A percentile compares a stretch with the other conserved stretches of the same genome.
phyloP scores from a whole-genome alignment of 805 yeast genomes.

The Candida adriatica region DNA sequence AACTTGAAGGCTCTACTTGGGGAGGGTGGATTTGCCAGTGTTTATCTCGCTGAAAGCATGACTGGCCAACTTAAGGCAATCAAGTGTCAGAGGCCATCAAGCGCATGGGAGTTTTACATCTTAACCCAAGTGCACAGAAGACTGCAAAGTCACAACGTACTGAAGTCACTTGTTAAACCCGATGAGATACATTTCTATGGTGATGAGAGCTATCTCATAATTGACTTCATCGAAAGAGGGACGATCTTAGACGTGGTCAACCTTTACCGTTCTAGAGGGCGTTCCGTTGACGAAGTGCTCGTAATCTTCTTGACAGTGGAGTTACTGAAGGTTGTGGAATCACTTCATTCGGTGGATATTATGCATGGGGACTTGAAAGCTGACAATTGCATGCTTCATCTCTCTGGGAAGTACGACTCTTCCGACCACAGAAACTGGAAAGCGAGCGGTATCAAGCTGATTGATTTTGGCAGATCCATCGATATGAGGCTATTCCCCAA shows the following conservation, averaged over 20 bases:
- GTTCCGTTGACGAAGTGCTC: constrained; percentile 50
- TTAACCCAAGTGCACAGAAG: constrained; percentile 48
- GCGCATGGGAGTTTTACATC: constrained; percentile 78
- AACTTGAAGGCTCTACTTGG: constrained; percentile 57
- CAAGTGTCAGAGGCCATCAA: constrained; percentile 64
- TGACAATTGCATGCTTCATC: constrained; percentile 75
- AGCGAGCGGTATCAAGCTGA: constrained; percentile 49
- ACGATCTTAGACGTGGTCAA: constrained; percentile 67
- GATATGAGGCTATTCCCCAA: constrained; percentile 54
- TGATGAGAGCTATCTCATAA: constrained; percentile 22
- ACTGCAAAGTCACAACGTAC: constrained; percentile 20
- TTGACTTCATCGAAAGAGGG: constrained; percentile 43
- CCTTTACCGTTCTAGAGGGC: constrained; percentile 29
- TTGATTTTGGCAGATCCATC: constrained; percentile 78
- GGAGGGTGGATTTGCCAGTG: constrained; percentile 75
- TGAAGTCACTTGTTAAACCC: constrained; percentile 40
- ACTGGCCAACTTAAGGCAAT: constrained; percentile 54
- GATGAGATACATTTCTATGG: constrained; percentile 40
- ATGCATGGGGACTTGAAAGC: constrained; percentile 85
- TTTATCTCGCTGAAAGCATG: constrained; percentile 60
- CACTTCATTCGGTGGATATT: constrained; percentile 58
- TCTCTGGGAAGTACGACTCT: constrained; percentile 24
- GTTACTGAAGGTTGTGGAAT: constrained; percentile 49
- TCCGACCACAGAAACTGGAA: constrained; percentile 23
- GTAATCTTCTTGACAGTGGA: constrained; percentile 60